These are phyloP conservation scores for Entrophospora sp. DNA, from an alignment of 192 early-diverging fungal species.

Conservation along the genomic window DNA sequence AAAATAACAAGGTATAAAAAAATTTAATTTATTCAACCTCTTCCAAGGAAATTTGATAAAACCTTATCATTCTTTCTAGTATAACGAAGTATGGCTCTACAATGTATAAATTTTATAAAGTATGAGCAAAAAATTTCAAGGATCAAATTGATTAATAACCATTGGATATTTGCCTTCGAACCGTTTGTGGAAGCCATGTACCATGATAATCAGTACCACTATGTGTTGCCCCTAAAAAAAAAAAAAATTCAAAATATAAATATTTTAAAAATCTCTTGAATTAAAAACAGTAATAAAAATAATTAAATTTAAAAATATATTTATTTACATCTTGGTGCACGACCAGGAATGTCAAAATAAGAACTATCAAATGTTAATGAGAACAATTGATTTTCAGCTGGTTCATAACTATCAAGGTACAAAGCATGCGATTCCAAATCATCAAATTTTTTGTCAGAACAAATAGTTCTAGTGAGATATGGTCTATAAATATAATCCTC, in stretches of 20 bases:
- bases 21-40: too few species aligned
- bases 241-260: neutral
- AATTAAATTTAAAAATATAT: neutral
- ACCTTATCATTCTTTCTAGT: conserved; percentile 69
- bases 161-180: conserved; percentile 40
- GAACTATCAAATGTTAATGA: conserved; percentile 70
- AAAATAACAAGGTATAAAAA: too few species aligned
- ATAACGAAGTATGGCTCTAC: conserved; percentile 63
- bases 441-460: conserved; percentile 42
- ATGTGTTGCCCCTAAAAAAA: conserved; percentile 62
- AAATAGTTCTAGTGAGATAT: conserved; percentile 52
- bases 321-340: conserved; percentile 70
- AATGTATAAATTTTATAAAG: neutral
- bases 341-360: conserved; percentile 86
- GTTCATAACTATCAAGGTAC: conserved; percentile 52
- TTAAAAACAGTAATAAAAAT: too few species aligned
- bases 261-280: neutral
- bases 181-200: conserved; percentile 90
- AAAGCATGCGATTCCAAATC: conserved; percentile 36
- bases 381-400: conserved; percentile 58
- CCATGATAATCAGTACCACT: conserved; percentile 91
- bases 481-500: conserved; percentile 61
- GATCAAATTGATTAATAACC: neutral
- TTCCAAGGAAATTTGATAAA: conserved; percentile 86
- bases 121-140: neutral